Conservation (phyloP, 2,329 filamentous ascomycete genomes). For the Davidsoniella virescens region DNA sequence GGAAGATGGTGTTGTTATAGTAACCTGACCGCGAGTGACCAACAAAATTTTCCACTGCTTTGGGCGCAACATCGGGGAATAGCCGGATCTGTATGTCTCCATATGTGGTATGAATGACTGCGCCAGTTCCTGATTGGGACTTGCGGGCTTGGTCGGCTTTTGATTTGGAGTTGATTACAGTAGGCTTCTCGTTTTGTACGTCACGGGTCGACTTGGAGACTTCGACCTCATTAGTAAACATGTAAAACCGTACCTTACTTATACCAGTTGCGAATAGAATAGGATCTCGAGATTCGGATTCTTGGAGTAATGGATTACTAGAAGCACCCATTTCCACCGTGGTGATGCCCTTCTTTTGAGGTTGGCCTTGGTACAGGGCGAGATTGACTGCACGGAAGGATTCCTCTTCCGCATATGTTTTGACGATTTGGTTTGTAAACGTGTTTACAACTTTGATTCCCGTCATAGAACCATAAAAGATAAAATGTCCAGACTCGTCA, state of each 20-base stretch:
- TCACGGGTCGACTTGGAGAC: slow-evolving; percentile 74
- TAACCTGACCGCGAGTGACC: slow-evolving; percentile 80
- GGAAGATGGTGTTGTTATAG: slow-evolving; percentile 96
- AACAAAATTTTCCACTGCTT: slow-evolving; percentile 93
- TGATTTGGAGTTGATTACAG: slow-evolving; percentile 25
- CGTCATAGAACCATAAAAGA: slow-evolving; percentile 81
- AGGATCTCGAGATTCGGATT: slow-evolving; percentile 79
- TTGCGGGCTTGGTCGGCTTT: slow-evolving; percentile 39
- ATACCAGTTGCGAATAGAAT: slow-evolving; percentile 73
- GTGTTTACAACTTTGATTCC: slow-evolving; percentile 95
- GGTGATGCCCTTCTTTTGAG: slow-evolving; percentile 81
- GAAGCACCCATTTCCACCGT: slow-evolving; percentile 97
- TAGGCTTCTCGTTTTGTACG: slow-evolving; percentile 87
- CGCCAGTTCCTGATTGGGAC: slow-evolving; percentile 58
- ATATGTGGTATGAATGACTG: slow-evolving; percentile 78
- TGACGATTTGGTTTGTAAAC: slow-evolving; percentile 80
- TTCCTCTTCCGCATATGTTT: slow-evolving; percentile 81
- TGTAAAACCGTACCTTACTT: slow-evolving; percentile 86
- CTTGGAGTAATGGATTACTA: slow-evolving; percentile 78
- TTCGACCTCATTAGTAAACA: slow-evolving; percentile 85
- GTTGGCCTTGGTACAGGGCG: slow-evolving; percentile 82
- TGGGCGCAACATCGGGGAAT: slow-evolving; percentile 84
- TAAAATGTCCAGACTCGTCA: slow-evolving; percentile 90
- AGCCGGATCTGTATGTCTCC: slow-evolving; percentile 89
- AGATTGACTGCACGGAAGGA: slow-evolving; percentile 70